Conservation (phyloP, 2,329 filamentous ascomycete species). For the Aureobasidium mangrovei region DNA sequence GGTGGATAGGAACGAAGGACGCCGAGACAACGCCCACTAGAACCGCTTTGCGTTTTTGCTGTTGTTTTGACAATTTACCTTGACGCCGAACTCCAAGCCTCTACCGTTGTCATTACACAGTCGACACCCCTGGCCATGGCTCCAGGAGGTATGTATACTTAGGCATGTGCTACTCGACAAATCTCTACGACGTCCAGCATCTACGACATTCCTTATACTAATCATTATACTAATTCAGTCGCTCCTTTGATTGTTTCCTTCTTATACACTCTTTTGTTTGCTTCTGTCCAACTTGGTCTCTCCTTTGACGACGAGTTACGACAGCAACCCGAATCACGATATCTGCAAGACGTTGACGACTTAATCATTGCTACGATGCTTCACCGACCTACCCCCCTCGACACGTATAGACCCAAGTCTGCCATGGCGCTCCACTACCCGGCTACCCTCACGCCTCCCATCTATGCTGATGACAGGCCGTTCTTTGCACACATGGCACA, state of each 20-base stretch:
- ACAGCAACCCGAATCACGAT: background rate
- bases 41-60: slow-evolving; percentile 12
- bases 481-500: slow-evolving; percentile 40
- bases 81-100: slow-evolving; percentile 13
- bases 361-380: slow-evolving; percentile 14
- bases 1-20: slow-evolving; percentile 9
- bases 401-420: slow-evolving; percentile 39
- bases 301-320: background rate
- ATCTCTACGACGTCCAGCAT: background rate
- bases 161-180: background rate
- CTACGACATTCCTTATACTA: slow-evolving; percentile 13
- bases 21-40: slow-evolving; percentile 5
- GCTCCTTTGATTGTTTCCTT: slow-evolving; percentile 12
- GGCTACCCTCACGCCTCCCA: slow-evolving; percentile 38
- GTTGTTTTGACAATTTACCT: slow-evolving; percentile 14
- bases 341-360: slow-evolving; percentile 13
- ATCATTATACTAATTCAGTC: slow-evolving; percentile 12
- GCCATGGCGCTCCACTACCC: slow-evolving; percentile 41
- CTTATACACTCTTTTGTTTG: slow-evolving; percentile 3
- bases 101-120: slow-evolving; percentile 13
- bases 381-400: slow-evolving; percentile 45
- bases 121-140: slow-evolving; percentile 11
- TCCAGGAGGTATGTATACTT: slow-evolving; percentile 10
- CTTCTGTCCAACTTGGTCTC: background rate
- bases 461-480: slow-evolving; percentile 39